These are phyloP conservation scores for Kentomonas sorsogonicus DNA, from an alignment of 208 protist genomes.

Conservation along the genomic window DNA sequence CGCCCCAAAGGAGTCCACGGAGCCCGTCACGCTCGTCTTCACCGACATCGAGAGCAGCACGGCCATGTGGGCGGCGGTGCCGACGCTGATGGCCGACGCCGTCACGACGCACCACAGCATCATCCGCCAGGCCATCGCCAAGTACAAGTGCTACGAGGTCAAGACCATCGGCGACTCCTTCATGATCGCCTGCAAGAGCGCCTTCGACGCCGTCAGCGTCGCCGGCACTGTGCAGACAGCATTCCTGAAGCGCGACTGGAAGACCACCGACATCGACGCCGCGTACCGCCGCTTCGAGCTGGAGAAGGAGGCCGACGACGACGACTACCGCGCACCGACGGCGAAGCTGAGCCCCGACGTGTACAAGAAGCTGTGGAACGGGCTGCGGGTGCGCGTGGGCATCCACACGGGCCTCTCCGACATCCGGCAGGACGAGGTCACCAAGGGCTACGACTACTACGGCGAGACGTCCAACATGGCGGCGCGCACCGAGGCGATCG, in stretches of 20 bases:
- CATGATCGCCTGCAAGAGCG: conserved; percentile 69
- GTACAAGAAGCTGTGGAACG: conserved; percentile 48
- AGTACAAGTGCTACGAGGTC: conserved; percentile 77
- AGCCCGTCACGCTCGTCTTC: conserved; percentile 62
- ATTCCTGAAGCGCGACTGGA: conserved; percentile 54
- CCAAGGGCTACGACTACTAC: conserved; percentile 75
- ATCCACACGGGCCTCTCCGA: conserved; percentile 65
- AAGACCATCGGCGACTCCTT: conserved; percentile 85
- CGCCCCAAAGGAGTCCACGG: conserved; percentile 33
- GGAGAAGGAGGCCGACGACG: conserved; percentile 13
- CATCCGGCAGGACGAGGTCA: conserved; percentile 50
- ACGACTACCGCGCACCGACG: conserved; percentile 19
- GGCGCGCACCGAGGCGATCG: conserved; percentile 71
- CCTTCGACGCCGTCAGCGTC: conserved; percentile 31
- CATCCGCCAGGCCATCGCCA: conserved; percentile 50
- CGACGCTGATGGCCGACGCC: conserved; percentile 55
- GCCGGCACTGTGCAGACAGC: conserved; percentile 39
- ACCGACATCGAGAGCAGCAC: conserved; percentile 81
- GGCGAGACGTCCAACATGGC: conserved; percentile 76
- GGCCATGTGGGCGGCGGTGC: conserved; percentile 59
- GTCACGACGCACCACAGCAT: conserved; percentile 62
- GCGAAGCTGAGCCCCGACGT: conserved; percentile 26
- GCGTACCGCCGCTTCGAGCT: conserved; percentile 45
- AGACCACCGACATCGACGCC: conserved; percentile 29
- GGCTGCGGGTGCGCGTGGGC: conserved; percentile 50